phyloP scores from a whole-genome alignment of 139 green algal genomes.

The Tetraselmis striata region DNA sequence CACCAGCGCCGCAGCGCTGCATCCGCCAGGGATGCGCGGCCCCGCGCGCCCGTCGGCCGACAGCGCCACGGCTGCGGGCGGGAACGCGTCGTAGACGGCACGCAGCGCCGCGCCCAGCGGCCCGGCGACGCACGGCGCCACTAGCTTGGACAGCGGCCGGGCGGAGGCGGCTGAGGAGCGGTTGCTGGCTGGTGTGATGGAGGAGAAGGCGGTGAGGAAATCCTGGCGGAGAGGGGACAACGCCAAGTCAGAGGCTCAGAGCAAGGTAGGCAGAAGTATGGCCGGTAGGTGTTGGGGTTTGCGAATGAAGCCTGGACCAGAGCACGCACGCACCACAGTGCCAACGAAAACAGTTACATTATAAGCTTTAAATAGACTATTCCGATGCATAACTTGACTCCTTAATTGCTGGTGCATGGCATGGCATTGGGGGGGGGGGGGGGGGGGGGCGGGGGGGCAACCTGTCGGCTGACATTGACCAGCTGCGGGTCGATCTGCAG shows the following conservation, averaged over 20 bases:
- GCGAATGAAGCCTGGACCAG: too few relatives aligned
- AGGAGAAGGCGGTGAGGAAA: conserved; percentile 67
- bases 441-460: too few relatives aligned
- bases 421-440: too few relatives aligned
- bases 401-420: too few relatives aligned
- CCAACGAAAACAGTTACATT: too few relatives aligned
- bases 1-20: neutral
- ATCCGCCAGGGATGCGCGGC: neutral
- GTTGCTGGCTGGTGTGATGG: conserved; percentile 62
- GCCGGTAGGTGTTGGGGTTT: too few relatives aligned
- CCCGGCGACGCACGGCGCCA: conserved; percentile 32
- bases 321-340: too few relatives aligned
- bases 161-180: conserved; percentile 43
- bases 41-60: neutral
- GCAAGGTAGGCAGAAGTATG: too few relatives aligned
- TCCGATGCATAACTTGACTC: too few relatives aligned
- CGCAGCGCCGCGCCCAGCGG: conserved; percentile 32
- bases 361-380: too few relatives aligned
- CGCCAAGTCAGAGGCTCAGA: too few relatives aligned
- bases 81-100: conserved; percentile 51
- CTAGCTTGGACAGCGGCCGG: conserved; percentile 41
- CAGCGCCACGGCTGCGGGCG: conserved; percentile 24
- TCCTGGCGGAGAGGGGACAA: too few relatives aligned
- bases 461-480: conserved; percentile 39
- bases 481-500: conserved; percentile 61